These are phyloP conservation scores for Candida chauliodis DNA, from an alignment of 805 yeast genomes.

Conservation along the genomic window DNA sequence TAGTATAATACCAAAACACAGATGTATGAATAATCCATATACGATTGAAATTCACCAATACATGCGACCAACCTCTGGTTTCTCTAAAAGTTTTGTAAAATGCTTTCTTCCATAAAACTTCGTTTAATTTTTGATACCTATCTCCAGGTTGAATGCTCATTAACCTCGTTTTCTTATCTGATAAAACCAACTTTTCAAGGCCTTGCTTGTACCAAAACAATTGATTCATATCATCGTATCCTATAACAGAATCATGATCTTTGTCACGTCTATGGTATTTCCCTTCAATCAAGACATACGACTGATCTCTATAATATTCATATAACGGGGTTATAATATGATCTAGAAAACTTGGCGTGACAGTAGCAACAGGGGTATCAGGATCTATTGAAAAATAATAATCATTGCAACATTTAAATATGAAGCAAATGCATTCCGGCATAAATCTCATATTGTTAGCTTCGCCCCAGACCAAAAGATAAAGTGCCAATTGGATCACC, in stretches of 20 bases:
- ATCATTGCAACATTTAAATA: slow-evolving; percentile 78
- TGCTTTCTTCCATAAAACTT: slow-evolving; percentile 62
- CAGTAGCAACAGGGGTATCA: slow-evolving; percentile 25
- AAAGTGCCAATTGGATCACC: slow-evolving; percentile 62
- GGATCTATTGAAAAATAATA: slow-evolving; percentile 49
- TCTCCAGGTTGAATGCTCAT: slow-evolving; percentile 53
- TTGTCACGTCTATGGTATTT: slow-evolving; percentile 46
- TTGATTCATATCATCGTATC: slow-evolving; percentile 89
- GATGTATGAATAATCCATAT: slow-evolving; percentile 76
- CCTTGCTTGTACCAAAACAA: slow-evolving; percentile 80
- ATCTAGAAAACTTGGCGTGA: slow-evolving; percentile 49
- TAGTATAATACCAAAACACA: slow-evolving; percentile 73
- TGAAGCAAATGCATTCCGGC: slow-evolving; percentile 86
- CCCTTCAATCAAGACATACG: slow-evolving; percentile 44
- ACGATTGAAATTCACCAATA: slow-evolving; percentile 68
- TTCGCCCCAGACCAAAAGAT: slow-evolving; percentile 84
- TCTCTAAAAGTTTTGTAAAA: slow-evolving; percentile 76
- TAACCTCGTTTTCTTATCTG: slow-evolving; percentile 40
- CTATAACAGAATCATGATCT: slow-evolving; percentile 69
- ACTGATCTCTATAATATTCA: slow-evolving; percentile 52
- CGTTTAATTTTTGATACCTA: slow-evolving; percentile 51
- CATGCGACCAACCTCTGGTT: slow-evolving; percentile 73
- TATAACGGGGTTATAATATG: slow-evolving; percentile 75
- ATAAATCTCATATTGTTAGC: slow-evolving; percentile 81
- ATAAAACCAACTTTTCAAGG: slow-evolving; percentile 50